Percentiles rank a stretch among this genome's conserved stretches.
phyloP scores from a whole-genome alignment of 2,329 filamentous ascomycete genomes.

The Immersiporthe knoxdaviesiana region DNA sequence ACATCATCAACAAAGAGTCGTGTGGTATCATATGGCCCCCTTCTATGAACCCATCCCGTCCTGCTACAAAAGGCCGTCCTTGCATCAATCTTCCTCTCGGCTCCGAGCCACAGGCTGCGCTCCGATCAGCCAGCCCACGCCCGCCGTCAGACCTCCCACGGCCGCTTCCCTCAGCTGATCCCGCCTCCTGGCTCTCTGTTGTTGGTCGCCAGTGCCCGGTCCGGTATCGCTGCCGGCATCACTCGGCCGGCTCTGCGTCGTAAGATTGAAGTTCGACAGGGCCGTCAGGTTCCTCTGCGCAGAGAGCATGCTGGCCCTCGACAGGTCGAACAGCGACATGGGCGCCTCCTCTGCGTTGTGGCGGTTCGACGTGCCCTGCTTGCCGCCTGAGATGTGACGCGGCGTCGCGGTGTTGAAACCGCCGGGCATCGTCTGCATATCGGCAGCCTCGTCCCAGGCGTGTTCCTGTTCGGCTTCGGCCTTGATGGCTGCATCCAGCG shows the following conservation, averaged over 20 bases:
- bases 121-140: constrained; percentile 69
- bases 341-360: constrained; percentile 57
- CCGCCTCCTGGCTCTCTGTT: constrained; percentile 63
- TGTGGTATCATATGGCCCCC: neutral
- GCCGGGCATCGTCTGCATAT: constrained; percentile 61
- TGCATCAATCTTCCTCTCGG: constrained; percentile 33
- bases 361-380: constrained; percentile 50
- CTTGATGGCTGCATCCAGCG: constrained; percentile 68
- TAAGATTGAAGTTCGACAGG: constrained; percentile 55
- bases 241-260: constrained; percentile 44
- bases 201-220: constrained; percentile 7
- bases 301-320: constrained; percentile 61
- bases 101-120: constrained; percentile 48
- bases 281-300: constrained; percentile 62
- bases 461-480: constrained; percentile 64
- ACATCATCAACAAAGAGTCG: neutral
- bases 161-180: constrained; percentile 71
- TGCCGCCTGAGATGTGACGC: constrained; percentile 42
- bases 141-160: constrained; percentile 67
- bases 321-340: constrained; percentile 68
- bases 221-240: constrained; percentile 28
- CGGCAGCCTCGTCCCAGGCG: constrained; percentile 70
- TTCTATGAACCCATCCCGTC: constrained; percentile 1
- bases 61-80: neutral
- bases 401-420: constrained; percentile 50